Percentiles rank a stretch among this genome's conserved stretches.
phyloP scores from a whole-genome alignment of 2,329 filamentous ascomycete genomes.

The Paecilomyces sp. region DNA sequence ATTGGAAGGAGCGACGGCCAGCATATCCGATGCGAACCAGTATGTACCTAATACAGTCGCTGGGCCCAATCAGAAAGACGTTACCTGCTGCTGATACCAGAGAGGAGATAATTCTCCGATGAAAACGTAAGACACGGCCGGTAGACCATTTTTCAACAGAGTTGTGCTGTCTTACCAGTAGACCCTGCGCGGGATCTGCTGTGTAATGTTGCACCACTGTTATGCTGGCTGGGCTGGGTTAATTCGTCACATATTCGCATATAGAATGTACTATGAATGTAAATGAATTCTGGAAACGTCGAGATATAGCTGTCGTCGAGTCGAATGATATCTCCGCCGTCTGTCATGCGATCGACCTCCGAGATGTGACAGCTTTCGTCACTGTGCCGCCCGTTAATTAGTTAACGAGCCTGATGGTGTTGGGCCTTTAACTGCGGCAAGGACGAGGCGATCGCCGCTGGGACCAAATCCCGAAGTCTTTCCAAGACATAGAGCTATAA shows the following conservation, averaged over 20 bases:
- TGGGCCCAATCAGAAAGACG: not conserved
- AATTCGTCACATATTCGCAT: not conserved
- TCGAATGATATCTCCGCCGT: not conserved
- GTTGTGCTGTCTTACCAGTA: no score
- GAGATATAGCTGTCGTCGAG: not conserved
- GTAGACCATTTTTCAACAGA: not conserved
- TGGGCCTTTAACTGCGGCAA: not conserved
- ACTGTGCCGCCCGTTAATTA: not conserved
- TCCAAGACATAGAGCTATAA: not conserved
- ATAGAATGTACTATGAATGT: not conserved
- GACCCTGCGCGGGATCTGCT: not conserved
- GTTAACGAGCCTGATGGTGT: not conserved
- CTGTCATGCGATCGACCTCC: not conserved
- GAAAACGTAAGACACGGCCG: not conserved
- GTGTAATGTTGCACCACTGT: not conserved
- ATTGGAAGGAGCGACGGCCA: not conserved
- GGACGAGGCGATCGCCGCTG: not conserved
- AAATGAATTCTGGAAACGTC: not conserved
- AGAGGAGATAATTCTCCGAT: not conserved
- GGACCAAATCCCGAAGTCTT: not conserved
- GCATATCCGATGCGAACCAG: not conserved
- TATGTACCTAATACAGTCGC: not conserved
- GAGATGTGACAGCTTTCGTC: not conserved
- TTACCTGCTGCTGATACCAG: not conserved
- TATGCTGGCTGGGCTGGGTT: not conserved